Percentiles rank a stretch among this genome's conserved stretches.
Evolutionary conservation across 768 basidiomycete genomes (phyloP).

Genomic region (Mycena vulgaris): DNA sequence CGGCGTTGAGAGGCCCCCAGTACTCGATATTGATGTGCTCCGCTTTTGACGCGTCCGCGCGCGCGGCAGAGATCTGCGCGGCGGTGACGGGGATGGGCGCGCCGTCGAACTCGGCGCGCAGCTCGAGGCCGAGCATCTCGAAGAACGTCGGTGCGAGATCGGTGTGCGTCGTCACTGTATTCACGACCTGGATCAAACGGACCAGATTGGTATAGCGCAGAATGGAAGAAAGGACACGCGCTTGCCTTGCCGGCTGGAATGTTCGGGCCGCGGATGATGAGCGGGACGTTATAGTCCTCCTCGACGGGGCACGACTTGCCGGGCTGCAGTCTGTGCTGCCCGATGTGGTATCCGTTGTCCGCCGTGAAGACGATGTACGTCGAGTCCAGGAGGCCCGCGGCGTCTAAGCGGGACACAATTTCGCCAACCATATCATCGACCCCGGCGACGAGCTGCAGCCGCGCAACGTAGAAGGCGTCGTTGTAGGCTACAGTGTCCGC

Average conservation of each 20-base stretch:
- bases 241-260: constrained; percentile 1
- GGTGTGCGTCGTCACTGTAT: constrained; percentile 6
- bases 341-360: constrained; percentile 16
- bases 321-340: constrained; percentile 13
- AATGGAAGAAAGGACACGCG: background rate
- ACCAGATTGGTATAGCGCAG: too few relatives aligned
- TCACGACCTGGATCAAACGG: constrained; percentile 1
- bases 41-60: background rate
- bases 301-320: constrained; percentile 13
- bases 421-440: constrained; percentile 4
- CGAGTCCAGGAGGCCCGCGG: background rate
- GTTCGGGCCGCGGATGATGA: constrained; percentile 10
- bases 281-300: constrained; percentile 8
- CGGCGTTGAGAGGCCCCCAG: background rate
- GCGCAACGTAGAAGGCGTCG: background rate
- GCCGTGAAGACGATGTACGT: constrained; percentile 14
- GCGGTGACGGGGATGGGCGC: constrained; percentile 8
- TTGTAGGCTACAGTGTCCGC: background rate
- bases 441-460: constrained; percentile 4
- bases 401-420: background rate
- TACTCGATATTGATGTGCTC: constrained; percentile 16
- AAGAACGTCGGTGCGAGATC: constrained; percentile 14
- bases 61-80: background rate
- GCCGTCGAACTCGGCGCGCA: constrained; percentile 9
- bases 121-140: background rate